Evolutionary conservation across 768 basidiomycete genomes (phyloP), one percentile per base, ranked within the genome.

Genomic region (Naematelia encephala): DNA sequence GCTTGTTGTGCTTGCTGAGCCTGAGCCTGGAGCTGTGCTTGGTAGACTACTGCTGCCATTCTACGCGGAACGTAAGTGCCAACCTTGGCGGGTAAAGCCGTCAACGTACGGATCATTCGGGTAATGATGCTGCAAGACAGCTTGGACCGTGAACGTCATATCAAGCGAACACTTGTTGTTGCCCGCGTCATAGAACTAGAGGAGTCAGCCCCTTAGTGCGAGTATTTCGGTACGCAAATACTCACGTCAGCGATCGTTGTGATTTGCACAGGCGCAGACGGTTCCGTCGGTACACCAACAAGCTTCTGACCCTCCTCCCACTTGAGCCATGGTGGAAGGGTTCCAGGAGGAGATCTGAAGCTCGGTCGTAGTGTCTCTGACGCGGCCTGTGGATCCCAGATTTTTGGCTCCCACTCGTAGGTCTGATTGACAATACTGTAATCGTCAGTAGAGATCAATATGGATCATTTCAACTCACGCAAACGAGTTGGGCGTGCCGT

Each of bases 381-480:
- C 12, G 89, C 87, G 43, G 87, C 87, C 76, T 97, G 93, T 4
- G 94, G 96, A 79, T 98, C 93, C 91, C 93, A 97, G 45, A 99
- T 86, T 62, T 88, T 87, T 27, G 94, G 92, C 56, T 87, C 84
- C 90, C 92, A 99, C 29, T 83, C 82, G 89, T 90, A 97, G 51
- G 82, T 82, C 23, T 90, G 79, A 23, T 77, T 77, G 49, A 76
- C 56, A 47, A 76, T 50, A 11, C 64, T 68, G 48, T n/a, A 4
- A 3, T 39, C 34, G 42, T 61, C 23, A 61, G 53, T 55, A 4
- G n/a, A n/a, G 22, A 22, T 19, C 28, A 5, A 8, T 19, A 47
- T 47, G 25, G 8, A 47, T 26, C 46, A 47, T 8, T 26, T 21
- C 46, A 39, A 65, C 66, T 68, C 51, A 79, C 55, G 91, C 94